Percentiles rank a stretch among this genome's conserved stretches.
phyloP scores from a whole-genome alignment of 306 rosid species.

The Luffa acutangula region DNA sequence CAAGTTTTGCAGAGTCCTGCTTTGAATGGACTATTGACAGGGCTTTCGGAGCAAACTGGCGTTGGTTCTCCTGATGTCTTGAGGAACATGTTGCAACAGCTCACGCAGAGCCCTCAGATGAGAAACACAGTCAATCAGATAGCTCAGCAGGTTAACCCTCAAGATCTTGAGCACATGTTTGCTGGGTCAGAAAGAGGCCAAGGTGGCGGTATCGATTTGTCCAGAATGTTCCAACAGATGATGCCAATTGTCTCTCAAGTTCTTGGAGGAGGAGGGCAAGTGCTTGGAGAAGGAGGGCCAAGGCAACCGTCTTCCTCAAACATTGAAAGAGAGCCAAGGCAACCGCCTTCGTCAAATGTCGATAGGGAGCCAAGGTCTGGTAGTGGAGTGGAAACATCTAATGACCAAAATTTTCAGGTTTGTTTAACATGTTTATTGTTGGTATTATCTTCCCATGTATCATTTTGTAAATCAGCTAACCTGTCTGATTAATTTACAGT shows the following conservation, averaged over 20 bases:
- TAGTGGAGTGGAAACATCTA: slow-evolving; percentile 22
- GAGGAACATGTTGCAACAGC: slow-evolving; percentile 86
- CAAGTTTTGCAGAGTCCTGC: slow-evolving; percentile 89
- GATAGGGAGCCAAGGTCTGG: slow-evolving; percentile 29
- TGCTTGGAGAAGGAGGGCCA: slow-evolving; percentile 41
- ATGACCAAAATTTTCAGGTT: slow-evolving; percentile 51
- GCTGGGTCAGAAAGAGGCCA: slow-evolving; percentile 58
- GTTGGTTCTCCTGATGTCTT: slow-evolving; percentile 75
- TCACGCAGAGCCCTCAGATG: slow-evolving; percentile 87
- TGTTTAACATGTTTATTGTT: slow-evolving; percentile 5
- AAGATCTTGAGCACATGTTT: slow-evolving; percentile 63
- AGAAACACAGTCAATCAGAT: slow-evolving; percentile 71
- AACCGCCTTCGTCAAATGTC: slow-evolving; percentile 29
- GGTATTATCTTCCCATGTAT: background rate
- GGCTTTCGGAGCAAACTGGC: slow-evolving; percentile 88
- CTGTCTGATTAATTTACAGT: background rate
- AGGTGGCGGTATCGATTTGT: slow-evolving; percentile 68
- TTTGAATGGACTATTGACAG: slow-evolving; percentile 70
- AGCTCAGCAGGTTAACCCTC: slow-evolving; percentile 71
- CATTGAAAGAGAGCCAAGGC: slow-evolving; percentile 23
- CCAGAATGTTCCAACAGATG: slow-evolving; percentile 94
- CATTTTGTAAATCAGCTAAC: background rate
- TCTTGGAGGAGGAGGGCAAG: slow-evolving; percentile 41
- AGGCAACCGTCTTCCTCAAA: slow-evolving; percentile 34
- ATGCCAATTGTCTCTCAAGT: slow-evolving; percentile 90